Conservation (phyloP, 768 basidiomycete genomes). For the Termitomyces titanicus region DNA sequence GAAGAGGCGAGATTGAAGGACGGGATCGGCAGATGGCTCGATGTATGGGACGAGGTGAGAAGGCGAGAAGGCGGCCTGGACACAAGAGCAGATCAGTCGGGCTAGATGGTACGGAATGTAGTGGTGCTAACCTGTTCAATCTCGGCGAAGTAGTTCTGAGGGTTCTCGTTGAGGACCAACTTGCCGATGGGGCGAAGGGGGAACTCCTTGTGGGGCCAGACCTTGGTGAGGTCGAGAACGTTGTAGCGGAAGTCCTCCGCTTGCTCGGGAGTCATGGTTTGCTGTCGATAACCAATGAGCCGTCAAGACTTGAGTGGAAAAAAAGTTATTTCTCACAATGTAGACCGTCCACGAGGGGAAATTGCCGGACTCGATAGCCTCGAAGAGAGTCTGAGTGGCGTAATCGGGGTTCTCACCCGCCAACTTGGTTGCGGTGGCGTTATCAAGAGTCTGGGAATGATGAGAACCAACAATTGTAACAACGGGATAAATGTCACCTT, state of each 20-base stretch:
- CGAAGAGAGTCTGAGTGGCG: conserved; percentile 72
- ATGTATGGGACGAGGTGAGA: conserved; percentile 86
- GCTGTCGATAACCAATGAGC: conserved; percentile 34
- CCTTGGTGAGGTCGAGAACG: conserved; percentile 85
- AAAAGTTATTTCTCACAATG: conserved; percentile 47
- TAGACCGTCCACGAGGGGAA: conserved; percentile 89
- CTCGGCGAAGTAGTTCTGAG: conserved; percentile 90
- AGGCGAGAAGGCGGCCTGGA: conserved; percentile 77
- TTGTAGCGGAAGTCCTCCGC: conserved; percentile 91
- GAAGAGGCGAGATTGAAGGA: conserved; percentile 92
- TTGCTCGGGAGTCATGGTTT: conserved; percentile 92
- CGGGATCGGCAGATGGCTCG: conserved; percentile 88
- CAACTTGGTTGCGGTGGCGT: conserved; percentile 59
- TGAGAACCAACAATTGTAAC: neutral
- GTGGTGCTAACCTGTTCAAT: conserved; percentile 73
- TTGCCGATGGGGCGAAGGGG: conserved; percentile 90
- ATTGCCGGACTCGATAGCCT: conserved; percentile 76
- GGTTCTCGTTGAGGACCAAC: conserved; percentile 75
- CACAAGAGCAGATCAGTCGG: neutral
- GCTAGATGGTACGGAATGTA: conserved; percentile 4
- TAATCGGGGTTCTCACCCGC: conserved; percentile 83
- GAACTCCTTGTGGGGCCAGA: conserved; percentile 85
- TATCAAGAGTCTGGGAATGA: conserved; percentile 58
- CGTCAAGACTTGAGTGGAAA: neutral
- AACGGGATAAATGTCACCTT: conserved; percentile 44